These are phyloP conservation scores for Termitomyces sp. DNA, from an alignment of 768 basidiomycete species.

Conservation along the genomic window DNA sequence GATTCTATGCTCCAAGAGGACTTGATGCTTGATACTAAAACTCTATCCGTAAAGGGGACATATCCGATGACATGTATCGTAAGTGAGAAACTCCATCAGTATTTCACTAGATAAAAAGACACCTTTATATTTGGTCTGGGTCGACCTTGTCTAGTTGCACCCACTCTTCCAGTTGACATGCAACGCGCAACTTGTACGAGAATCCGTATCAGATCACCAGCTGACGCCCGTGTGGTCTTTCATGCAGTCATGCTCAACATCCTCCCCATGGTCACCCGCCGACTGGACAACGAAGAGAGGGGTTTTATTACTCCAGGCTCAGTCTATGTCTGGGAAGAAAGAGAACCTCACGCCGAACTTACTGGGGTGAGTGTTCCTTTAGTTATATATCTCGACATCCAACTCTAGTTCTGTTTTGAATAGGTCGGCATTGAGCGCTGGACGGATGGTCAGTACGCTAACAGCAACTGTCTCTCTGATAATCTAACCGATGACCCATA, in stretches of 20 bases:
- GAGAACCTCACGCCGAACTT: conserved; percentile 66
- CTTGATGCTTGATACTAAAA: conserved; percentile 38
- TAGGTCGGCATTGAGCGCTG: conserved; percentile 80
- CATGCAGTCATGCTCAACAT: conserved; percentile 65
- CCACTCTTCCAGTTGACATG: conserved; percentile 25
- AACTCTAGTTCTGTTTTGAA: not conserved
- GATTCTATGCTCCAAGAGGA: conserved; percentile 25
- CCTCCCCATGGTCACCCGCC: conserved; percentile 77
- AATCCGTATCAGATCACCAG: conserved; percentile 48
- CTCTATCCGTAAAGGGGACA: conserved; percentile 40
- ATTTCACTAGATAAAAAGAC: conserved; percentile 33
- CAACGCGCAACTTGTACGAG: conserved; percentile 52
- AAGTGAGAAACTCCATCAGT: conserved; percentile 39
- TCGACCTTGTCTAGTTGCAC: conserved; percentile 3
- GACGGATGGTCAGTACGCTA: conserved; percentile 59
- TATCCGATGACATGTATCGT: conserved; percentile 34
- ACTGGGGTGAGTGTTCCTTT: conserved; percentile 53
- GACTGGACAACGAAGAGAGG: conserved; percentile 75
- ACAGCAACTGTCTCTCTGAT: not conserved
- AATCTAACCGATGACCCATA: conserved; percentile 17
- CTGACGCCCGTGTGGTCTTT: conserved; percentile 61
- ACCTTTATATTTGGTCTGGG: conserved; percentile 19
- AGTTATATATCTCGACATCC: not conserved
- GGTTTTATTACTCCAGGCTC: conserved; percentile 68
- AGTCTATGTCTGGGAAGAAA: conserved; percentile 85